Percentiles rank a stretch among this genome's conserved stretches.
These are phyloP conservation scores for Hericium rajendrae DNA, from an alignment of 768 basidiomycete species.

Conservation along the genomic window DNA sequence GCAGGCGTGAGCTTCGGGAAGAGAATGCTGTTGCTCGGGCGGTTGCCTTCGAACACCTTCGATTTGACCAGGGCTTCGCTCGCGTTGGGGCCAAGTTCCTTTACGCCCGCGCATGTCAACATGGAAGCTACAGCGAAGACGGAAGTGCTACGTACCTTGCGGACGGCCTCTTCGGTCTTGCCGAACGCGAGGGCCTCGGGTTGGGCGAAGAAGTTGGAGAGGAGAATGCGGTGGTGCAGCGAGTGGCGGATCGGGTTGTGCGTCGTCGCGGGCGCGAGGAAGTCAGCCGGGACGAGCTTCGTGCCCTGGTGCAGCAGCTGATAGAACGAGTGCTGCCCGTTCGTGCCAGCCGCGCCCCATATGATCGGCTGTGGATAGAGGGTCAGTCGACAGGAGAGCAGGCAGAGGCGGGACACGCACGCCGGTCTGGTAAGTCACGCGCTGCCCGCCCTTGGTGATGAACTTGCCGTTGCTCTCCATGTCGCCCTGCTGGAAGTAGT, in stretches of 20 bases:
- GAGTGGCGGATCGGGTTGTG: conserved; percentile 81
- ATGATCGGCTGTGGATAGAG: conserved; percentile 68
- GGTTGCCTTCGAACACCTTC: conserved; percentile 97
- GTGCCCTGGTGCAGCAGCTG: conserved; percentile 94
- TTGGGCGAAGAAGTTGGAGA: conserved; percentile 98
- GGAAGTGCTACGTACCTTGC: conserved; percentile 18
- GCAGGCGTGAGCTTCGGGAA: conserved; percentile 90
- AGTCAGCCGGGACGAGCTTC: conserved; percentile 86
- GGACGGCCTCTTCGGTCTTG: conserved; percentile 86
- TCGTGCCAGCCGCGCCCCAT: conserved; percentile 97
- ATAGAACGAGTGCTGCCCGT: conserved; percentile 99
- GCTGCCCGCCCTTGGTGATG: conserved; percentile 86
- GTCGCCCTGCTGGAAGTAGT: conserved; percentile 99
- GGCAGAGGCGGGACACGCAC: conserved; percentile 34
- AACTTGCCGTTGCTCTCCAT: conserved; percentile 99
- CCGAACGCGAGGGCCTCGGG: conserved; percentile 97
- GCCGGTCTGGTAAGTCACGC: conserved; percentile 94
- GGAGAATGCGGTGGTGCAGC: conserved; percentile 93
- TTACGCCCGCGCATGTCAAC: background rate
- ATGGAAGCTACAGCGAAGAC: background rate
- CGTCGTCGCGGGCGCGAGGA: conserved; percentile 80
- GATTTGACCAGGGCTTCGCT: conserved; percentile 86
- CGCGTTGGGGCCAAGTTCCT: conserved; percentile 56
- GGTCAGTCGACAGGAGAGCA: conserved; percentile 2
- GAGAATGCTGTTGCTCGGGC: conserved; percentile 92